These are phyloP conservation scores for Stramenopiles sp. DNA, from an alignment of 352 stramenopile genomes.

Conservation along the genomic window DNA sequence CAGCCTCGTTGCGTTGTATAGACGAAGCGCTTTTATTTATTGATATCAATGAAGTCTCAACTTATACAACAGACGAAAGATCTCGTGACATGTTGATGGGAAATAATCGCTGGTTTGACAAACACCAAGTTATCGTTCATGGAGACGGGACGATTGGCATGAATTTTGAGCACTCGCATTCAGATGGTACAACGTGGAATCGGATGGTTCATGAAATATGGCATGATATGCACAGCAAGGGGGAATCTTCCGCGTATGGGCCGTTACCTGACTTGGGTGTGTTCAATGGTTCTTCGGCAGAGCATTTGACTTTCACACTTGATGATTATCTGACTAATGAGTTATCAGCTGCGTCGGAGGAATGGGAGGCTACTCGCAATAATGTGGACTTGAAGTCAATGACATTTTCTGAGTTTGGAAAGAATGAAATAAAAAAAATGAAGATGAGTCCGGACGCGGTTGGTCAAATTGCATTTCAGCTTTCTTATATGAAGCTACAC, in stretches of 20 bases:
- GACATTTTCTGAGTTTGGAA: no score
- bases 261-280: neutral
- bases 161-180: conserved; percentile 85
- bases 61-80: neutral
- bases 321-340: no score
- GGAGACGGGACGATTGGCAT: conserved; percentile 54
- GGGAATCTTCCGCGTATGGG: neutral
- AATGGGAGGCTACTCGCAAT: no score
- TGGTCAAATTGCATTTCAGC: conserved; percentile 68
- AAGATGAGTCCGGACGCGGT: conserved; percentile 66
- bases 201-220: conserved; percentile 69
- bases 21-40: neutral
- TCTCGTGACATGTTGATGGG: no score
- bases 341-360: no score
- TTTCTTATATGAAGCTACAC: conserved; percentile 56
- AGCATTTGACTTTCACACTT: no score
- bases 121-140: conserved; percentile 63
- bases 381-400: no score
- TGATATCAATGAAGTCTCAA: neutral
- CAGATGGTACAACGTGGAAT: conserved; percentile 71
- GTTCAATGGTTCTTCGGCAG: no score
- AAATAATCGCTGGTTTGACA: conserved; percentile 73
- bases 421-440: conserved; percentile 67
- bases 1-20: conserved; percentile 18
- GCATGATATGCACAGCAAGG: conserved; percentile 55